Base-by-base conservation (phyloP, 495 filamentous ascomycete species). In the Tetracladium marchalianum region DNA sequence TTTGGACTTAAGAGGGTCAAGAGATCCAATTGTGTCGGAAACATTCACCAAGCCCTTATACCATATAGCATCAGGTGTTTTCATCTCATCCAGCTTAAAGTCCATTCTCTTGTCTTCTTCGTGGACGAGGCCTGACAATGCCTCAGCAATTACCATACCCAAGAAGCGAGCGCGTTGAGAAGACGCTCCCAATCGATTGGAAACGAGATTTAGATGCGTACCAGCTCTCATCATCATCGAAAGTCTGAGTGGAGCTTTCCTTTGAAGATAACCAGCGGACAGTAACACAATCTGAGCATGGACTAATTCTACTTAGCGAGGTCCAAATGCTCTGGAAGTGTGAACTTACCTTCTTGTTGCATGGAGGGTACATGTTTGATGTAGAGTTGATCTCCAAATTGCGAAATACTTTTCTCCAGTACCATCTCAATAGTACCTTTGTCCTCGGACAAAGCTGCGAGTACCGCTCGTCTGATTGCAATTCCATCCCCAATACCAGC, bases 141-240 rank as follows among this genome's bases (percentile, higher is more conserved):
- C 77, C 40, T 83, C 88, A 1, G 85, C 92, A 37, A 95, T 78
- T 5, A 86, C 68, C 85, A 99, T 95, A 0, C 92, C 93, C 4
- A 99, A 70, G 45, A 90, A 85, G 4, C 92, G 77, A 42, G 85
- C 81, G 45, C 80, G 73, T 11, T 69, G 68, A 39, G 90, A 87
- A 16, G 86, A 77, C 19, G 85, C 73, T 10, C 76, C 76, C n/a
- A 99, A 68, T 35, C 90, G 77, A 55, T 95, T 96, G 0, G 92
- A 95, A 22, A 97, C 77, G 22, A 78, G 74, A 51, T 75, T 85
- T 5, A 90, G 68, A 62, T 88, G 92, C 1, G 64, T 44, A 22
- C 83, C 76, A 11, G 88, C 87, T 31, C 80, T 78, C 47, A 85
- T 72, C 22, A 87, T 62, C 27, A 80, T 65, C 2, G 70, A 66